Percentiles rank a stretch among this genome's conserved stretches.
These are phyloP conservation scores for Acanthamoeba rhysodes DNA, from an alignment of 208 protist species.

Conservation along the genomic window DNA sequence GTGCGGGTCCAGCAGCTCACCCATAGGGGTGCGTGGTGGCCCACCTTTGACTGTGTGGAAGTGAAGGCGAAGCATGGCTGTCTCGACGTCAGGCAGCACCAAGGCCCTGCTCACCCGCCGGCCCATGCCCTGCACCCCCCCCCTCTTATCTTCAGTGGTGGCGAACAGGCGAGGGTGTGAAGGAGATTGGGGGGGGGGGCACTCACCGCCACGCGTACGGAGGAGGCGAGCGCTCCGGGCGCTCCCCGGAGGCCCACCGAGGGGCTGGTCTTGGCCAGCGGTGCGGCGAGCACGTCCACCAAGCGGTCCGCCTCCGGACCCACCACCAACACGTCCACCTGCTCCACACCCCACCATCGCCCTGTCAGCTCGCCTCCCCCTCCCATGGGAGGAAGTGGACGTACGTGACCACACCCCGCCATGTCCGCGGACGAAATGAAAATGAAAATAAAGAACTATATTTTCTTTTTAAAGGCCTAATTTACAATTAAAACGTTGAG, in stretches of 20 bases:
- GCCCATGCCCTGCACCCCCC: not conserved
- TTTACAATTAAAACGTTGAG: too few relatives aligned
- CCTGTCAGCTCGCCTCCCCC: not conserved
- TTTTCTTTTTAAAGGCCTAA: too few relatives aligned
- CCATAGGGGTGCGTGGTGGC: not conserved
- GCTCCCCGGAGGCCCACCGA: not conserved
- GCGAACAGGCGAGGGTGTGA: too few relatives aligned
- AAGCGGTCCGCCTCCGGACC: not conserved
- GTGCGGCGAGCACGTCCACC: not conserved
- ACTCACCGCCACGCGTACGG: not conserved
- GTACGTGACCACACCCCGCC: too few relatives aligned
- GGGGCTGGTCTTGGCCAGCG: not conserved
- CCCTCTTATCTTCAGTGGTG: too few relatives aligned
- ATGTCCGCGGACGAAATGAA: too few relatives aligned
- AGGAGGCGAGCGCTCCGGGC: not conserved
- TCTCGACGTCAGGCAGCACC: not conserved
- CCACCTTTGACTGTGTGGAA: conserved; percentile 2
- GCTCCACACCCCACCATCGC: not conserved
- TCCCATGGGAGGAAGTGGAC: too few relatives aligned
- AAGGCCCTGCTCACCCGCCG: not conserved
- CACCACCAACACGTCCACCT: conserved; percentile 6
- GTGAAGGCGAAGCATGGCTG: not conserved
- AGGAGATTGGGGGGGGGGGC: too few relatives aligned
- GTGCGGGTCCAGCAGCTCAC: not conserved
- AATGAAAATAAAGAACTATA: too few relatives aligned